Evolutionary conservation across 2,329 filamentous ascomycete species (phyloP).

Genomic region (Sporothrix protearum): DNA sequence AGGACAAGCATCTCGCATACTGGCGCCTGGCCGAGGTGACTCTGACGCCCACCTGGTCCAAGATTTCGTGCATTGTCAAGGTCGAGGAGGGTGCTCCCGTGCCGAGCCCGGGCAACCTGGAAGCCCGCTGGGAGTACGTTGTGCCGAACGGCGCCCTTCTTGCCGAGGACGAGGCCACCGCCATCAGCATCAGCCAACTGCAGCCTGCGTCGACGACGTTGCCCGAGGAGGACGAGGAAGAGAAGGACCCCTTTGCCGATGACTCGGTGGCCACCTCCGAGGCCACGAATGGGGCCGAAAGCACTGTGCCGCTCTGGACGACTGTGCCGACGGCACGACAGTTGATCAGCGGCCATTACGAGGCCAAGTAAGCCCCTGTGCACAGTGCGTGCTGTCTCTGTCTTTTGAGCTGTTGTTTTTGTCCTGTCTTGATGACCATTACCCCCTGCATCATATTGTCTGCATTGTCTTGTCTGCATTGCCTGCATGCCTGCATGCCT

Average conservation of each 20-base stretch:
- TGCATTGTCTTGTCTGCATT: too few relatives aligned
- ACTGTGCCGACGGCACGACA: slow-evolving; percentile 64
- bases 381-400: background rate
- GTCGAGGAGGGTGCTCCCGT: slow-evolving; percentile 28
- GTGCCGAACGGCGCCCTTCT: slow-evolving; percentile 59
- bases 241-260: slow-evolving; percentile 70
- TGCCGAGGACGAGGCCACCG: slow-evolving; percentile 45
- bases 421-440: background rate
- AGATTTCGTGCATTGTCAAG: slow-evolving; percentile 77
- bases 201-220: slow-evolving; percentile 48
- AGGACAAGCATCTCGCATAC: slow-evolving; percentile 72
- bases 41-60: slow-evolving; percentile 54
- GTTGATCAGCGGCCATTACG: slow-evolving; percentile 69
- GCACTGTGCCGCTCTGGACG: slow-evolving; percentile 52
- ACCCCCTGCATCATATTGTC: background rate
- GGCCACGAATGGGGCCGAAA: slow-evolving; percentile 27
- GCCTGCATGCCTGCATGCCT: too few relatives aligned
- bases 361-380: slow-evolving; percentile 51
- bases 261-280: slow-evolving; percentile 38
- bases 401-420: slow-evolving; percentile 12
- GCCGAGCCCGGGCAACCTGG: slow-evolving; percentile 64
- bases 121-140: slow-evolving; percentile 51
- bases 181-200: slow-evolving; percentile 59
- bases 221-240: slow-evolving; percentile 44
- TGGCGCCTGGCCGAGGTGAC: slow-evolving; percentile 73